Percentiles rank a stretch among this genome's conserved stretches.
These are phyloP conservation scores for Cordyceps javanica DNA, from an alignment of 2,329 filamentous ascomycete genomes.

Conservation along the genomic window DNA sequence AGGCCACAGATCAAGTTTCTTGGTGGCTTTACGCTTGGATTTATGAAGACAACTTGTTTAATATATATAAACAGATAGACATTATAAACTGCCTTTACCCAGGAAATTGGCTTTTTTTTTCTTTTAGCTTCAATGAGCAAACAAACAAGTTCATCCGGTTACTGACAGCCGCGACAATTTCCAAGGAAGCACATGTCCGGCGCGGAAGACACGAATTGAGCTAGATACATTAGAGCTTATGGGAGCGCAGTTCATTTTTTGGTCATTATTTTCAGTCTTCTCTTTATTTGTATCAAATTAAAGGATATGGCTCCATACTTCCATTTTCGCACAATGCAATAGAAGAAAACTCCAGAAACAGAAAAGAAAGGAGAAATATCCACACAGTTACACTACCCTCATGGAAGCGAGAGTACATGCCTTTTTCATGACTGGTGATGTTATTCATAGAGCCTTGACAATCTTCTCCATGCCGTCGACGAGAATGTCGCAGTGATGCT, in stretches of 20 bases:
- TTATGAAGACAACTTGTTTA: neutral
- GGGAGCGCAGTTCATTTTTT: neutral
- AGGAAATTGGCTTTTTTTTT: neutral
- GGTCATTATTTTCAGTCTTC: too few relatives aligned
- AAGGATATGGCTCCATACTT: neutral
- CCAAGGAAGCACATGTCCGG: too few relatives aligned
- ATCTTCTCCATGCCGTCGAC: constrained; percentile 74
- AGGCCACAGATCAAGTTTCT: neutral
- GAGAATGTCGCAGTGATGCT: constrained; percentile 82
- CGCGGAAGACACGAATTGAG: neutral
- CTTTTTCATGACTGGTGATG: neutral
- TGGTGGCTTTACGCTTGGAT: neutral
- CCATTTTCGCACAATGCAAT: neutral
- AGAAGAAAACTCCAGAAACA: neutral
- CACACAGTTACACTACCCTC: neutral
- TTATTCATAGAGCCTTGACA: constrained; percentile 37
- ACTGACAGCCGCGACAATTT: too few relatives aligned
- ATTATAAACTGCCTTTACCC: constrained; percentile 1
- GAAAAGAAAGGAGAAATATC: constrained; percentile 3
- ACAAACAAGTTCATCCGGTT: neutral
- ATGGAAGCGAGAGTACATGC: neutral
- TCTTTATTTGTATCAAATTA: neutral
- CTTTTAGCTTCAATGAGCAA: too few relatives aligned
- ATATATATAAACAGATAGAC: neutral
- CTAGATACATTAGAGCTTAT: neutral